phyloP scores from a whole-genome alignment of 140 eudicot species.

The Bidens hawaiensis region DNA sequence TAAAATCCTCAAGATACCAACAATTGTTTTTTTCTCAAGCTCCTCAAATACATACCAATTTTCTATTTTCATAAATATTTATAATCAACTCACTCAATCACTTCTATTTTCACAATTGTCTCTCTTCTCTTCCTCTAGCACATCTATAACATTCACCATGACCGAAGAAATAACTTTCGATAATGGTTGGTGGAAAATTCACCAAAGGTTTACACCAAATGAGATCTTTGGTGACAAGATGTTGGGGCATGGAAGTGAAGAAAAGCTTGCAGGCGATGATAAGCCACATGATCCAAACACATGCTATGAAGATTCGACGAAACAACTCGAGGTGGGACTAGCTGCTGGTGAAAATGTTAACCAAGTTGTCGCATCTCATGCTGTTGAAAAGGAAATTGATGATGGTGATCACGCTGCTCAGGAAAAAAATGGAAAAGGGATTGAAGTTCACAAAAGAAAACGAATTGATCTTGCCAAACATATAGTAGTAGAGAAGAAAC shows the following conservation, averaged over 20 bases:
- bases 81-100: neutral
- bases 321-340: no score
- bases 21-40: neutral
- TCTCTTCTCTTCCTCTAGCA: no score
- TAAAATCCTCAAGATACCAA: neutral
- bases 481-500: no score
- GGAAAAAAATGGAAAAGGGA: neutral
- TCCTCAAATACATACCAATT: neutral
- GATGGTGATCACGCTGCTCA: neutral
- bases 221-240: neutral
- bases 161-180: constrained; percentile 6
- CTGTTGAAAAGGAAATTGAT: neutral
- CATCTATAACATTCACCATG: no score
- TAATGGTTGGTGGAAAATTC: neutral
- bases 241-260: neutral
- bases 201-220: neutral
- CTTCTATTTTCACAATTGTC: no score
- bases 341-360: no score
- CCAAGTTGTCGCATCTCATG: neutral
- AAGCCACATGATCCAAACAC: neutral
- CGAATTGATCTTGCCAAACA: no score
- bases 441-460: no score
- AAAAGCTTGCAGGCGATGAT: neutral
- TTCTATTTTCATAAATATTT: neutral
- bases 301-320: neutral